Conservation (phyloP, 139 green algal species). For the Tetraselmis chui region DNA sequence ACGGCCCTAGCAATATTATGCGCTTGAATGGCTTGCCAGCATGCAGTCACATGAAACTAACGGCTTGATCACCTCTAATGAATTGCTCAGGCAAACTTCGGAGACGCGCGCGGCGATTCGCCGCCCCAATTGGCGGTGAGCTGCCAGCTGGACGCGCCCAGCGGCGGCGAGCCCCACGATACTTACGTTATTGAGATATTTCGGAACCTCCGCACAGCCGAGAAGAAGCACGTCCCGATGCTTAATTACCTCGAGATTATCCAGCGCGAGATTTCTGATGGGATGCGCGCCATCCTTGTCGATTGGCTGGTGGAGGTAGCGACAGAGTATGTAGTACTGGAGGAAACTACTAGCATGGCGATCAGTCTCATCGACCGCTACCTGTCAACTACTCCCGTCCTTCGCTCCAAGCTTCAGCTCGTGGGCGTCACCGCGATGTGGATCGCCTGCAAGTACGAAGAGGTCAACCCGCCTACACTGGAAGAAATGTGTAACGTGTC, state of each 20-base stretch:
- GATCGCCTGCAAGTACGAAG: conserved; percentile 93
- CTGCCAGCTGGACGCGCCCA: too few species aligned
- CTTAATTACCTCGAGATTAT: conserved; percentile 59
- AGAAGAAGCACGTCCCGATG: conserved; percentile 42
- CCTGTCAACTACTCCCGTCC: conserved; percentile 55
- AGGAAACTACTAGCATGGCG: conserved; percentile 86
- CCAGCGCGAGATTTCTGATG: conserved; percentile 81
- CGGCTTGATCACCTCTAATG: too few species aligned
- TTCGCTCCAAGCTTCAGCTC: conserved; percentile 63
- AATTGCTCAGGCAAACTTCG: too few species aligned
- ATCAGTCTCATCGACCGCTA: conserved; percentile 86
- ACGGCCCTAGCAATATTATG: too few species aligned
- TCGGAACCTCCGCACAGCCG: too few species aligned
- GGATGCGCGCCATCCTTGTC: conserved; percentile 91
- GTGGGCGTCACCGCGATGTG: conserved; percentile 91
- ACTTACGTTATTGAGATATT: too few species aligned
- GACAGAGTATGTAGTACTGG: conserved; percentile 89
- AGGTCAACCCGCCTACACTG: conserved; percentile 95
- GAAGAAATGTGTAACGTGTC: conserved; percentile 95
- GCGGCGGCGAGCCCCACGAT: too few species aligned
- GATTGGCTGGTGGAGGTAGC: conserved; percentile 95
- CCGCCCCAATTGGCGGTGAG: too few species aligned
- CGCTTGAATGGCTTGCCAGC: too few species aligned
- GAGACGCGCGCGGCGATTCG: too few species aligned
- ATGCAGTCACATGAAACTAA: too few species aligned